Percentiles rank a stretch among this genome's conserved stretches.
Evolutionary conservation across 2,329 filamentous ascomycete species (phyloP).

Genomic region (Aspergillus fumigatus): DNA sequence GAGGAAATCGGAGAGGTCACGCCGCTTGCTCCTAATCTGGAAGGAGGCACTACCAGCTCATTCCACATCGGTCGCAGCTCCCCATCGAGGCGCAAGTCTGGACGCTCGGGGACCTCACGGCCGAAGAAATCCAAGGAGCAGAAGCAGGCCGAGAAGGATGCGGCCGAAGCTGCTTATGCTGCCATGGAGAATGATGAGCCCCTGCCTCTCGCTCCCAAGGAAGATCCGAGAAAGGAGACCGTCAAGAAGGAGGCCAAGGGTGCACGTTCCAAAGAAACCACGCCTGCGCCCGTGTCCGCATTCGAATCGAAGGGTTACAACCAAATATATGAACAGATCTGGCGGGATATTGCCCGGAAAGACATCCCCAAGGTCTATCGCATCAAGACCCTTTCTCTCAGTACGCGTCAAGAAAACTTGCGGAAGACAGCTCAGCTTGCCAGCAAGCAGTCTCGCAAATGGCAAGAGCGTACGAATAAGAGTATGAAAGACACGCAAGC

Average conservation of each 20-base stretch:
- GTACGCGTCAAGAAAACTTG: slow-evolving; percentile 87
- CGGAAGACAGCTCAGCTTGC: slow-evolving; percentile 97
- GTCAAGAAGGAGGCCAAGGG: slow-evolving; percentile 42
- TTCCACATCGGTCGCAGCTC: slow-evolving; percentile 65
- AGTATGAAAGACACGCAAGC: slow-evolving; percentile 97
- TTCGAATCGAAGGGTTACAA: slow-evolving; percentile 91
- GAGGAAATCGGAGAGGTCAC: slow-evolving; percentile 71
- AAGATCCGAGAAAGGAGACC: slow-evolving; percentile 46
- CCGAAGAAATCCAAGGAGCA: slow-evolving; percentile 83
- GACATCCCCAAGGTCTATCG: slow-evolving; percentile 90
- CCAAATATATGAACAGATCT: slow-evolving; percentile 96
- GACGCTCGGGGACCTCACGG: slow-evolving; percentile 50
- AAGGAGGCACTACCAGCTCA: slow-evolving; percentile 79
- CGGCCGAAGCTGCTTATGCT: slow-evolving; percentile 81
- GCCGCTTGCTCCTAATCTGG: slow-evolving; percentile 71
- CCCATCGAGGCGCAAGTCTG: slow-evolving; percentile 50
- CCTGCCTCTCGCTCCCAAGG: slow-evolving; percentile 52
- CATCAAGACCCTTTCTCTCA: slow-evolving; percentile 78
- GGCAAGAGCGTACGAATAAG: slow-evolving; percentile 98
- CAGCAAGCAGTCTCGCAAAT: slow-evolving; percentile 93
- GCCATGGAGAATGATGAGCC: slow-evolving; percentile 51
- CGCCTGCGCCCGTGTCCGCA: slow-evolving; percentile 52
- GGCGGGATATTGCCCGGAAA: slow-evolving; percentile 89
- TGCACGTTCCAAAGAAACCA: slow-evolving; percentile 39
- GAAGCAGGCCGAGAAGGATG: slow-evolving; percentile 65